Evolutionary conservation across 2,329 filamentous ascomycete genomes (phyloP), one percentile per base, ranked within the genome.

Genomic region (Penicillium decumbens): DNA sequence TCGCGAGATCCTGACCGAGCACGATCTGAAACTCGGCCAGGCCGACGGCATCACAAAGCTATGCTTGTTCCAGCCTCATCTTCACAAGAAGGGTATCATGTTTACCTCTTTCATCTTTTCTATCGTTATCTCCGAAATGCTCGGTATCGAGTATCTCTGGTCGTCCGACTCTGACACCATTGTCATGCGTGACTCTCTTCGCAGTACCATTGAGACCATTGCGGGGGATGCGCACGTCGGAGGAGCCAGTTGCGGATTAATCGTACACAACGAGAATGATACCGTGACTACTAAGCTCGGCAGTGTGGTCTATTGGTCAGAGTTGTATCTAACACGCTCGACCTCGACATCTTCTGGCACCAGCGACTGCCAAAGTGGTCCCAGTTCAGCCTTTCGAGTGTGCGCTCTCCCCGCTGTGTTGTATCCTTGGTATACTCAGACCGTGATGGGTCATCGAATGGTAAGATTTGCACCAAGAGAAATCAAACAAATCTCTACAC

Each of bases 71-170:
- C 68, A 72, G 51, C 68, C 66, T 2, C 69, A 72, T 43, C 54
- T 65, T 52, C 66, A 68, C 60, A 72, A 72, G 51, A 72, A 71
- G 39, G 68, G 64, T 6, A 66, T 72, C 41, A 69, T 71, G 66
- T 72, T 72, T 43, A 69, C 66, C 5, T 60, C 65, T 10, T 66
- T 70, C 46, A 57, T 71, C 13, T 66, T 71, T 41, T 58, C 61
- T 1, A 57, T 68, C 13, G 65, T 67, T 1, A 57, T 71, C 8
- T 58, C 65, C 4, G 62, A 70, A 27, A 54, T 59, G 10, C 55
- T 67, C 1, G 60, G 60, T 1, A 55, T 71, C 23, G 67, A 70
- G 27, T 71, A 65, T 42, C 47, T 71, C 1, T 71, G 68, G 68
- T 65, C 68, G 1, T 68, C 65, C 2, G 68, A 71, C 43, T 69